Conservation (phyloP, 805 yeast genomes). For the Metschnikowia cerradonensis region DNA sequence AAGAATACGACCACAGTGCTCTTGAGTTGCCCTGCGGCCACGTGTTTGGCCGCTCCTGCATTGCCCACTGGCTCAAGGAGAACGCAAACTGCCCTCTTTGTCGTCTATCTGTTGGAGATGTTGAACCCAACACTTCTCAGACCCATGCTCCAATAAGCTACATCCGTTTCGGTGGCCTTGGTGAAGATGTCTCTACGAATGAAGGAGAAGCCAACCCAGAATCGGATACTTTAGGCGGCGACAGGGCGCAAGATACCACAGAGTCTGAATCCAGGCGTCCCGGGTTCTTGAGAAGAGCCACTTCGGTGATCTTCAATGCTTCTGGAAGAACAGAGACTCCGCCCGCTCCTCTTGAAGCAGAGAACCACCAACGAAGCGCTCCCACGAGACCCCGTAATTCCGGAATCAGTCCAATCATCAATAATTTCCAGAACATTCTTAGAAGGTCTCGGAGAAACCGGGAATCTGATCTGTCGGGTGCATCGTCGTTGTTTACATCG, state of each 20-base stretch:
- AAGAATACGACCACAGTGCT: conserved; percentile 50
- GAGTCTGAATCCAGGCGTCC: neutral
- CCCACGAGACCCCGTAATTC: conserved; percentile 8
- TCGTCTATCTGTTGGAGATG: conserved; percentile 39
- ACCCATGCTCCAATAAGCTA: conserved; percentile 10
- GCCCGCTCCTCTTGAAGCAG: conserved; percentile 9
- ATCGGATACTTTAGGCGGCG: neutral
- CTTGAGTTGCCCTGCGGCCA: conserved; percentile 82
- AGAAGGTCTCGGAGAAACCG: conserved; percentile 9
- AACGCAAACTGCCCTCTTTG: conserved; percentile 86
- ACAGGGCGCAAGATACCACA: neutral
- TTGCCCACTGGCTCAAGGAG: conserved; percentile 74
- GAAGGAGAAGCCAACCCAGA: neutral
- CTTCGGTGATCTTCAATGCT: conserved; percentile 11
- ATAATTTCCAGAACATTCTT: conserved; percentile 13
- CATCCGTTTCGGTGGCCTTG: conserved; percentile 14
- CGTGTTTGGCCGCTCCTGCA: conserved; percentile 80
- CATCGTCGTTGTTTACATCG: conserved; percentile 34
- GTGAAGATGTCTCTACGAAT: neutral
- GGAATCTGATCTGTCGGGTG: conserved; percentile 6
- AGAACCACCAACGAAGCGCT: neutral
- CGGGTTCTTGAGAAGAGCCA: conserved; percentile 12
- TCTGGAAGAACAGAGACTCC: conserved; percentile 10
- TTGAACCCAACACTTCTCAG: conserved; percentile 3
- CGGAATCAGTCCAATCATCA: conserved; percentile 14